Base-by-base conservation (phyloP, 225 moss, liverwort and hornwort genomes). In the Polytrichum formosum region DNA sequence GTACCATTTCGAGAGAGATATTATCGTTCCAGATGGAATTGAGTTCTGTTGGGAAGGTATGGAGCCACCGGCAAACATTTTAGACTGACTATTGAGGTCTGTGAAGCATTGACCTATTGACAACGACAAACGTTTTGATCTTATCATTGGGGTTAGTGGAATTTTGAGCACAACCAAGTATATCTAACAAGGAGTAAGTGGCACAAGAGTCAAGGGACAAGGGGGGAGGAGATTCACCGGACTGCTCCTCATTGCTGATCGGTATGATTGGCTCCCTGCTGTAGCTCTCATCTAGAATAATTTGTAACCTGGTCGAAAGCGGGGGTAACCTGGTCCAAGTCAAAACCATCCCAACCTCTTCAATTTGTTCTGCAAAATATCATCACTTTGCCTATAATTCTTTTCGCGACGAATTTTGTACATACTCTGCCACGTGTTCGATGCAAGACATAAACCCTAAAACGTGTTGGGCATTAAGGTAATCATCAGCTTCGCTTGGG, bases 241-340 rank as follows among this genome's bases (percentile, higher is more conserved):
- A 67, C 56, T 66, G 71, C 5, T 37, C 73, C 55, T 75, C 68
- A 18, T 25, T 77, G 37, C 58, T 73, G 53, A 68, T 53, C 9
- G 73, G 63, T 29, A 75, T 61, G 66, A 56, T 75, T 1, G 73
- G 53, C 53, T 79, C 81, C 67, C 72, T 79, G 56, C 61, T 71
- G 37, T 68, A 67, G 71, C 71, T 82, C 79, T 76, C 73, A 22
- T 84, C 88, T 72, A 88, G 31, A 71, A 88, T 63, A 67, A 19
- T 72, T 54, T 73, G 82, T 54, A 84, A 62, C 75, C 82, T 75
- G 67, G 70, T 78, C 59, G 88, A 71, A 65, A 84, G 81, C 55
- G 87, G 81, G 16, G 87, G 77, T 64, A 84, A 64, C 75, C 88
- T 88, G 69, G 28, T 75, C 55, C 68, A 71, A 37, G 28, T 56